Base-by-base conservation (phyloP, 148 eudicot genomes). In the Simmondsia chinensis region DNA sequence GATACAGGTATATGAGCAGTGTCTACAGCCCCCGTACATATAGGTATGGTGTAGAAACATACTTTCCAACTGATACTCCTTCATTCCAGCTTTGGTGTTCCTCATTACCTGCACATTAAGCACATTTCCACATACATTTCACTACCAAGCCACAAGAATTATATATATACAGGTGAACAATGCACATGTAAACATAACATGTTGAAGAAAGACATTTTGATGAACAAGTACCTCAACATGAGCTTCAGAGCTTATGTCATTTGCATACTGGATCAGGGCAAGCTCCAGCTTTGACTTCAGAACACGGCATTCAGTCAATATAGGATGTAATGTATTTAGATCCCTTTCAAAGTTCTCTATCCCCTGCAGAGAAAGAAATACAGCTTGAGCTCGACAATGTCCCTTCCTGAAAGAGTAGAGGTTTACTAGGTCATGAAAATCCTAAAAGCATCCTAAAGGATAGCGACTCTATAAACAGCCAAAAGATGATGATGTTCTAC, bases 191-290 rank as follows among this genome's bases (percentile, higher is more conserved):
- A 12, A 19, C 21, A 14, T 20, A 20, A 33, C 50, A 35, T 46
- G 42, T 43, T 7, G 28, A n/a, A 5, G 7, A 36, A 48, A 9
- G 4, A 20, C n/a, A n/a, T 33, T 37, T 14, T 21, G 47, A 55
- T 54, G 21, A 65, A 30, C 42, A 43, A 42, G 21, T 48, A 89
- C 97, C 88, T 78, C 82, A 59, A 89, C 66, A 74, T 89, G 97
- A 64, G 95, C 97, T 72, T 84, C 97, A 33, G 97, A 89, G 66
- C 97, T 89, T 56, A 89, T 89, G 50, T 81, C 93, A 55, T 89
- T 89, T 43, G 95, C 95, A 65, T 57, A 85, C 60, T 84, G 93
- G 65, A 89, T 84, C 39, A 89, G 39, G 60, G 60, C 76, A 64
- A 89, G 78, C 76, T 89, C 97, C 75, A 79, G 37, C 54, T 60